Evolutionary conservation across 441 rosid genomes (phyloP).

Genomic region (Populus trichocarpa): DNA sequence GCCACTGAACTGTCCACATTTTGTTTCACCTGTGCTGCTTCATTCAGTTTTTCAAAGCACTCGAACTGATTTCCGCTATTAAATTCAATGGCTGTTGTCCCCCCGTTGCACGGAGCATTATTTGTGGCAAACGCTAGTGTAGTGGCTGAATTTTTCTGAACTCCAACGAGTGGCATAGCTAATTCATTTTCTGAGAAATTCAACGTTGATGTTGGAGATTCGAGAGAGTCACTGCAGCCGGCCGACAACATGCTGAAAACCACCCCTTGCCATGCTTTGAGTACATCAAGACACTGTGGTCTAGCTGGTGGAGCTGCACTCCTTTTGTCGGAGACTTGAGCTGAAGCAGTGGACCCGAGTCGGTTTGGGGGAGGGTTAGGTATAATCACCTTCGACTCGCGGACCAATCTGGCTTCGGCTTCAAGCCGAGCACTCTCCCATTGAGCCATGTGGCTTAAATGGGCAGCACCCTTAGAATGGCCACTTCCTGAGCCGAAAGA

Average conservation of each 20-base stretch:
- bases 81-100: background rate
- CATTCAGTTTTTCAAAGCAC: constrained; percentile 11
- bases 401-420: constrained; percentile 82
- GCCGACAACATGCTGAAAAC: constrained; percentile 24
- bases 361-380: constrained; percentile 34
- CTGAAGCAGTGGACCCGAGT: constrained; percentile 3
- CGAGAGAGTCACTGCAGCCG: constrained; percentile 22
- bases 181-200: constrained; percentile 52
- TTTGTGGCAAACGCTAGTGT: background rate
- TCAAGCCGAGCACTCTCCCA: constrained; percentile 93
- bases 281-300: constrained; percentile 27
- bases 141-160: background rate
- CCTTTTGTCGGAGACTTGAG: background rate
- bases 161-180: constrained; percentile 3
- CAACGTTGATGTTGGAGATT: constrained; percentile 75
- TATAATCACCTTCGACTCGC: constrained; percentile 57
- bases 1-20: constrained; percentile 7
- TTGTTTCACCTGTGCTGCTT: background rate
- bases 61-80: background rate
- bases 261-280: constrained; percentile 40
- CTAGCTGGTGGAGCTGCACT: background rate
- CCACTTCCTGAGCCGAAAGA: constrained; percentile 45
- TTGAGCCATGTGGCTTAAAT: constrained; percentile 89
- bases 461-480: constrained; percentile 60
- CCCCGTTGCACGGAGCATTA: background rate